A percentile compares a stretch with the other conserved stretches of the same genome.
phyloP scores from a whole-genome alignment of 2,329 filamentous ascomycete species.

The Kalaharituber pfeilii region DNA sequence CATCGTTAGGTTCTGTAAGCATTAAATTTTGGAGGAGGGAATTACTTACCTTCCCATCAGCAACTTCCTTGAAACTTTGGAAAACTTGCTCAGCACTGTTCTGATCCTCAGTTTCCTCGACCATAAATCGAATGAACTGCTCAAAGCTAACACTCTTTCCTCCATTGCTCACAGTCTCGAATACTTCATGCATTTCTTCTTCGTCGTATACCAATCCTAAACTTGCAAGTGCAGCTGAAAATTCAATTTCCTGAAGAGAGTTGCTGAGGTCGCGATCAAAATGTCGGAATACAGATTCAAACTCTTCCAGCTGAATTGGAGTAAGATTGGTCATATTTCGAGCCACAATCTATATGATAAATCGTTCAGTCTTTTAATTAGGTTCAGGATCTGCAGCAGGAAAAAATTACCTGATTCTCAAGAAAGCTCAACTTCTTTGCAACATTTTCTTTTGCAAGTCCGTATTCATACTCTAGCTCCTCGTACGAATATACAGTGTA shows the following conservation, averaged over 20 bases:
- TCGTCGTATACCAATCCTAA: slow-evolving; percentile 92
- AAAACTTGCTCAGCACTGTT: slow-evolving; percentile 98
- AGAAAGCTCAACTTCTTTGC: slow-evolving; percentile 93
- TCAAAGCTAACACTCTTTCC: slow-evolving; percentile 79
- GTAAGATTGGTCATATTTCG: slow-evolving; percentile 98
- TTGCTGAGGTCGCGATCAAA: slow-evolving; percentile 91
- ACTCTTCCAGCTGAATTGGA: slow-evolving; percentile 94
- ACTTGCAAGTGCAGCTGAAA: slow-evolving; percentile 87
- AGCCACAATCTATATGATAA: slow-evolving; percentile 53
- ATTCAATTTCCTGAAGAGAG: slow-evolving; percentile 79
- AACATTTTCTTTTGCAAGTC: slow-evolving; percentile 77
- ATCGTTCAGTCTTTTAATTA: no score
- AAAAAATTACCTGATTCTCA: slow-evolving; percentile 53
- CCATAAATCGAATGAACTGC: slow-evolving; percentile 99
- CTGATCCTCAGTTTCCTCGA: slow-evolving; percentile 95
- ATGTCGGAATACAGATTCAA: slow-evolving; percentile 94
- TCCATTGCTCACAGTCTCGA: slow-evolving; percentile 66
- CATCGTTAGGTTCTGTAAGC: no score
- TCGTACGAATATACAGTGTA: slow-evolving; percentile 99
- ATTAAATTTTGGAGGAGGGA: slow-evolving; percentile 22
- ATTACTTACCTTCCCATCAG: slow-evolving; percentile 61
- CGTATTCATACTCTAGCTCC: slow-evolving; percentile 82
- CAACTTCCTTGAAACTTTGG: slow-evolving; percentile 92
- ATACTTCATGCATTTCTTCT: slow-evolving; percentile 94
- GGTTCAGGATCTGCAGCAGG: no score